Base-by-base conservation (phyloP, 176 grass and related monocot species). In the Lolium rigidum region DNA sequence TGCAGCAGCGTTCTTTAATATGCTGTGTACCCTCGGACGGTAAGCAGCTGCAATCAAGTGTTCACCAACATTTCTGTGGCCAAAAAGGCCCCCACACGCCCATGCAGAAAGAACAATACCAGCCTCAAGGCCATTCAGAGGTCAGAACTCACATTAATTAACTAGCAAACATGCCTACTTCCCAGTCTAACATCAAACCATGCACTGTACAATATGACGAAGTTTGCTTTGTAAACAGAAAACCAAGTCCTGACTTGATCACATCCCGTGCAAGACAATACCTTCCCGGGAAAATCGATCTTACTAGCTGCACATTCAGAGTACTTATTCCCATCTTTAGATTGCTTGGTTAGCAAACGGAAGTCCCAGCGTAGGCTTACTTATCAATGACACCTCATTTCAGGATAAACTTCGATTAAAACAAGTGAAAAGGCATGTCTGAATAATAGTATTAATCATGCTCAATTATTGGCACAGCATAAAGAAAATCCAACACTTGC, bases 401-500 rank as follows among this genome's bases (percentile, higher is more conserved):
- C 63, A 17, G 63, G 1, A 39, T 51, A 64, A 50, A 61, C 58
- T 72, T 60, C 12, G 15, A 66, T 66, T 64, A 55, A 35, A 56
- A 44, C 50, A 71, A 47, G 61, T 6, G 20, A 76, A 38, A 10
- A 77, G 21, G 4, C 20, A 54, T 26, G 20, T 73, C 43, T 51
- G 43, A 38, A 64, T 47, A 78, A 83, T 2, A 66, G 14, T 6
- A 56, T 35, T 56, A 18, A 16, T 4, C 41, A 83, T 61, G 62
- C 51, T 70, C 10, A 59, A 83, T 83, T 88, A 78, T 77, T 49
- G 51, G 9, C 20, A 5, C 9, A 71, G n/a, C 74, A 70, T 57
- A 54, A 60, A 50, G 18, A 48, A 56, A 70, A 60, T 2, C 20
- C 18, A 77, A 62, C 18, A 72, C 20, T 10, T 43, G 39, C 20